These are phyloP conservation scores for Paramecium sexaurelia DNA, from an alignment of 73 alveolate genomes.

Conservation along the genomic window DNA sequence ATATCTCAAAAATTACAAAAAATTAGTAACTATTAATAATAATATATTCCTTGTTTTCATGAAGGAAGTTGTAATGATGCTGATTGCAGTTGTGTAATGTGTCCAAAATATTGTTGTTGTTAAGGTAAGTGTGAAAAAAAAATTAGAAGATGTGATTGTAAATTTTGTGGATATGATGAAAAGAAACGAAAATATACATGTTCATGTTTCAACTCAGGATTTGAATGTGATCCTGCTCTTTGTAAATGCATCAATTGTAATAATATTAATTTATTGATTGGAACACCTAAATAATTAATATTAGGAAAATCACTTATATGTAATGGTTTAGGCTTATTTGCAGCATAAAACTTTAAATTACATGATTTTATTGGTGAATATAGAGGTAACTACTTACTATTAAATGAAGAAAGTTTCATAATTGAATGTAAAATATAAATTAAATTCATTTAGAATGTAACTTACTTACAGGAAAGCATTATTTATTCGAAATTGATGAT, in stretches of 20 bases:
- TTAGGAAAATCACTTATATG: not conserved
- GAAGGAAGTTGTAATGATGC: not conserved
- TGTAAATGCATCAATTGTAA: not conserved
- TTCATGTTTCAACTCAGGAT: not conserved
- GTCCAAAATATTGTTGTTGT: not conserved
- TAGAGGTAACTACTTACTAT: not conserved
- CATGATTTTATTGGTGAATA: not conserved
- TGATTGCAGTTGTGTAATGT: not conserved
- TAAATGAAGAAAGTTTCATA: not conserved
- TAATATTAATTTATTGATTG: not conserved
- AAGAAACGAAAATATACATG: not conserved
- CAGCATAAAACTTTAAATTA: not conserved
- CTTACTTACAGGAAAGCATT: not conserved
- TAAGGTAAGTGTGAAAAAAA: not conserved
- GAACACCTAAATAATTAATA: not conserved
- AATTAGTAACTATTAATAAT: not conserved
- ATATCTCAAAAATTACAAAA: not conserved
- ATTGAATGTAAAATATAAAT: not conserved
- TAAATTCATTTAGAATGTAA: not conserved
- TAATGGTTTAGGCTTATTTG: not conserved
- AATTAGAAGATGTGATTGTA: not conserved
- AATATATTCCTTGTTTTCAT: not conserved
- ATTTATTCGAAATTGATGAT: not conserved
- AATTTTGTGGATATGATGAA: not conserved
- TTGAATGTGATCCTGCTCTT: conserved; percentile 13